Evolutionary conservation across 306 rosid genomes (phyloP), one percentile per base, ranked within the genome.

Genomic region (Benincasa hispida): DNA sequence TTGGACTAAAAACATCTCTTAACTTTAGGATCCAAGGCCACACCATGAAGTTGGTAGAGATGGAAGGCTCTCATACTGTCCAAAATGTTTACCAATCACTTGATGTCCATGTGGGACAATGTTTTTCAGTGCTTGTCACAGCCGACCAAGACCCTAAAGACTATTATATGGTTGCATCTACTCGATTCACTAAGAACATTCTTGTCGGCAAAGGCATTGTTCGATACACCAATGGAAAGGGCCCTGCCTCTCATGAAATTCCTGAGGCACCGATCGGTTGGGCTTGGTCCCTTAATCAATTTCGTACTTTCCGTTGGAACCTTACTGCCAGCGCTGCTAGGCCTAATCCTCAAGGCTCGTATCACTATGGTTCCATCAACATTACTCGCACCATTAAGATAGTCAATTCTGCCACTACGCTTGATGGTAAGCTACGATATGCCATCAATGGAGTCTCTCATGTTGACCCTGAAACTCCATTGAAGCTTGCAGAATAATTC

Each of bases 271-370:
- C 97, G 0, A 84, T 68, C 0, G 98, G 98, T 8, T 90, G 96
- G 97, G 96, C 94, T 1, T 91, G 96, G 98, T 93, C 97, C 24
- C 89, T 93, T 11, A 91, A 93, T 45, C 98, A 93, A 53, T 93
- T 87, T 47, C 88, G 92, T 4, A 80, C 98, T 1, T 91, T 90
- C 62, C 89, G 91, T 0, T 93, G 97, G 98, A 93, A 93, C 80
- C 86, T 93, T 1, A 91, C 98, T 0, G 86, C 98, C 4, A 88
- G 91, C 41, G 98, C 98, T n/a, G 98, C 98, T 0, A 88, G 97
- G 74, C 98, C 97, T 9, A 93, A 93, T 56, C 97, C 98, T 4
- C 98, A 93, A 25, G 98, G 98, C 2, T 91, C 97, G 0, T 93
- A 83, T 83, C 91, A 90, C 48, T 93, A 93, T 19, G 97, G 98